Evolutionary conservation across 2,329 filamentous ascomycete genomes (phyloP).

Genomic region (Colletotrichum caudatum): DNA sequence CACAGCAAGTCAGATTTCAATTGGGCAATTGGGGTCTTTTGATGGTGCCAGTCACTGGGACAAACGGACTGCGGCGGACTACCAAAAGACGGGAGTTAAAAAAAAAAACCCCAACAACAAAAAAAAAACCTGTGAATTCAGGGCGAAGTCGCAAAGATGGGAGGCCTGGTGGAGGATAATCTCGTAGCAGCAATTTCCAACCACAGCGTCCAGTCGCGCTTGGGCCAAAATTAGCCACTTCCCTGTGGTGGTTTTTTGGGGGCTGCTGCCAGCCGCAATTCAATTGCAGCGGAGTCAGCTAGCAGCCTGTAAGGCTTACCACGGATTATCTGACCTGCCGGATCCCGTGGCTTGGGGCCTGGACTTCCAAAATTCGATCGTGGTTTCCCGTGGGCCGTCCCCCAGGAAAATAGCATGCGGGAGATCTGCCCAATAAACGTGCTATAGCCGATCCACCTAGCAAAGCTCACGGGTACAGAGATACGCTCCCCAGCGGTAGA

Average conservation of each 20-base stretch:
- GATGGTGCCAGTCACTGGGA: neutral
- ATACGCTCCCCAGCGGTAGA: neutral
- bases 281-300: neutral
- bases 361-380: slow-evolving; percentile 33
- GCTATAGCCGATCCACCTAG: slow-evolving; percentile 7
- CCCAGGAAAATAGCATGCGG: slow-evolving; percentile 19
- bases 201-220: slow-evolving; percentile 28
- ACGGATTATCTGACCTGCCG: slow-evolving; percentile 28
- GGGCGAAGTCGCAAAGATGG: slow-evolving; percentile 34
- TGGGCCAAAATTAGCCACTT: slow-evolving; percentile 33
- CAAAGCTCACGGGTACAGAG: slow-evolving; percentile 9
- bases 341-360: slow-evolving; percentile 23
- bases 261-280: slow-evolving; percentile 13
- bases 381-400: slow-evolving; percentile 21
- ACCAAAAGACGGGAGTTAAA: neutral
- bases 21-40: slow-evolving; percentile 15
- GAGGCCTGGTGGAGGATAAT: slow-evolving; percentile 33
- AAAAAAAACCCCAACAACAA: neutral
- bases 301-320: neutral
- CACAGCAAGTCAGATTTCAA: slow-evolving; percentile 15
- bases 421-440: slow-evolving; percentile 37
- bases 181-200: slow-evolving; percentile 33
- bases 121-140: slow-evolving; percentile 1
- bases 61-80: neutral
- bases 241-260: slow-evolving; percentile 18